Base-by-base conservation (phyloP, 202 grass and related monocot species). In the Setaria italica region DNA sequence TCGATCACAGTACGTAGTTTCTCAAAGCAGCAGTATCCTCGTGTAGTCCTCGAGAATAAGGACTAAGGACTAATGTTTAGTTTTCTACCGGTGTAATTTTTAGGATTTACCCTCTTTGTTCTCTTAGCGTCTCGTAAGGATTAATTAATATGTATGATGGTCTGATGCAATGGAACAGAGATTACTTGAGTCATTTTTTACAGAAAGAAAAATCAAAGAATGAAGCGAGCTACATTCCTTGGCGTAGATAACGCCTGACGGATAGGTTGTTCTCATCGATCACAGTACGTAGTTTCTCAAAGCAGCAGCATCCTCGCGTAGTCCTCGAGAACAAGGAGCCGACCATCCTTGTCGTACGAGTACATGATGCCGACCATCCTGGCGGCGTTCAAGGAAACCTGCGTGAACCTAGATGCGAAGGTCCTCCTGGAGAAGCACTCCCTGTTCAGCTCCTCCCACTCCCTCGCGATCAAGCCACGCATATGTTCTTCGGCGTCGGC, bases 311-410 rank as follows among this genome's bases (percentile, higher is more conserved):
- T 78, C 41, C 30, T 82, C 4, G 45, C 37, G 67, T 94, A 89
- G 55, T 91, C 90, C 41, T 97, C 74, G 4, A 94, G 88, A 13
- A 86, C 25, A 0, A 88, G 92, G 5, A 94, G 86, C 53, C 77
- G 64, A 9, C 89, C 58, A 10, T 89, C 70, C 1, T 81, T 15
- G 16, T 87, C 35, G 21, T 97, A 97, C 3, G 48, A 79, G 47
- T 92, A 94, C 90, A 97, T 94, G 51, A 94, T 75, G 3, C 56
- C 62, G 5, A 88, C 79, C 94, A 94, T 94, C 77, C 92, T 91
- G 3, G 55, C 55, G 0, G 0, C 4, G 53, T 97, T 97, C 8
- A 97, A 16, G 0, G 57, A 84, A 0, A 43, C 71, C 7, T 53
- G 65, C 0, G 35, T 63, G 30, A 92, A 85, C n/a, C 55, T 67